Conservation (phyloP, 345 rosid genomes). For the Ricinus communis region DNA sequence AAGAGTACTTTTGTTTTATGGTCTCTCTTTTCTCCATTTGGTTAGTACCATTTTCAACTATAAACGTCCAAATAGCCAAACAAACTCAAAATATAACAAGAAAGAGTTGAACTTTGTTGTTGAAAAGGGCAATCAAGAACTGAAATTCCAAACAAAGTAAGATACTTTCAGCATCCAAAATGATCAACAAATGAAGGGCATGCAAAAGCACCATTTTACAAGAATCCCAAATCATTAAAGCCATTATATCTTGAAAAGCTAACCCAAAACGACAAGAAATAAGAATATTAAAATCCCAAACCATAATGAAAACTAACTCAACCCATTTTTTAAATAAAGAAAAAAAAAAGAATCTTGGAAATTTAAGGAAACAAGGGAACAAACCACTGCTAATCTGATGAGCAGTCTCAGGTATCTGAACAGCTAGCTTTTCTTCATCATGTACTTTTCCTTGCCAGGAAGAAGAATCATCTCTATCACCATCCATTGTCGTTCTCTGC, state of each 20-base stretch:
- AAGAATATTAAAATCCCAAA: background rate
- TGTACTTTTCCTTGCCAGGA: slow-evolving; percentile 20
- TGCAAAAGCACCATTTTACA: background rate
- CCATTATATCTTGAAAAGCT: background rate
- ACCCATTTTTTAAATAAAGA: background rate
- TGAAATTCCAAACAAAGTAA: background rate
- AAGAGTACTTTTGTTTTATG: too few species aligned
- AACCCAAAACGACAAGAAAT: background rate
- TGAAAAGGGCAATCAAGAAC: background rate
- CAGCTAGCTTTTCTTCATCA: slow-evolving; percentile 24
- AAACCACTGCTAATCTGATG: slow-evolving; percentile 82
- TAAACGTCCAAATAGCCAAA: background rate
- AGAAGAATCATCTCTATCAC: slow-evolving; percentile 3
- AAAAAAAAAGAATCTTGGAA: too few species aligned
- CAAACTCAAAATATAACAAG: background rate
- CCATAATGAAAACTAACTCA: background rate
- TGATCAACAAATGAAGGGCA: background rate
- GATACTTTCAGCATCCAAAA: background rate
- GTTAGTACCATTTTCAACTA: background rate
- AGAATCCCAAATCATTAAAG: too few species aligned
- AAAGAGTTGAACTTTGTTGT: too few species aligned
- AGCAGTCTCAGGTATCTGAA: slow-evolving; percentile 71
- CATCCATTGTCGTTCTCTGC: background rate
- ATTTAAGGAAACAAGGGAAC: background rate
- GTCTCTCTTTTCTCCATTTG: too few species aligned